Conservation (phyloP, 2,329 filamentous ascomycete species). For the Botryotinia narcissicola region DNA sequence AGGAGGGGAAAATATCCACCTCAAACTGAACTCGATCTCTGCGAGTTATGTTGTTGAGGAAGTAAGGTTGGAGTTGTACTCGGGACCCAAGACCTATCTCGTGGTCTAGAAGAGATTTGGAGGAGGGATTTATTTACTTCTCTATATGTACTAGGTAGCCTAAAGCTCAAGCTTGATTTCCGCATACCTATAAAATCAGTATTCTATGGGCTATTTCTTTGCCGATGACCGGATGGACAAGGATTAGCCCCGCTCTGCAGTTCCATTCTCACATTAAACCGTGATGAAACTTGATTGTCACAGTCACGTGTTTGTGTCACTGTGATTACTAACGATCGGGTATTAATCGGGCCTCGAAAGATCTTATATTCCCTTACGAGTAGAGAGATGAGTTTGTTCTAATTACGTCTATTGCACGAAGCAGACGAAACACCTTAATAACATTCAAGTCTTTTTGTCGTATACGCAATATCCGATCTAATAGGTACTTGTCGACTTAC, state of each 20-base stretch:
- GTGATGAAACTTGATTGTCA: neutral
- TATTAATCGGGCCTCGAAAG: neutral
- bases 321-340: neutral
- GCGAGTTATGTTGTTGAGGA: neutral
- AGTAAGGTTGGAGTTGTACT: neutral
- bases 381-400: slow-evolving; percentile 1
- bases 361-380: neutral
- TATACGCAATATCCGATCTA: neutral
- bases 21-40: slow-evolving; percentile 2
- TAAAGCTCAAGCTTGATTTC: slow-evolving; percentile 3
- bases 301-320: neutral
- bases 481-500: neutral
- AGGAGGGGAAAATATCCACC: slow-evolving; percentile 15
- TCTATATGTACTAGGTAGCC: neutral
- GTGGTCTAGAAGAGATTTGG: neutral
- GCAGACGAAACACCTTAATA: neutral
- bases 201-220: neutral
- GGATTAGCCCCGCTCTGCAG: slow-evolving; percentile 9
- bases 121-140: neutral
- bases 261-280: neutral
- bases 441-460: neutral
- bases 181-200: neutral
- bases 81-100: neutral
- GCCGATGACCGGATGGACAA: neutral
- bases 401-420: neutral